These are phyloP conservation scores for Periglandula ipomoeae DNA, from an alignment of 2,329 filamentous ascomycete genomes.

Conservation along the genomic window DNA sequence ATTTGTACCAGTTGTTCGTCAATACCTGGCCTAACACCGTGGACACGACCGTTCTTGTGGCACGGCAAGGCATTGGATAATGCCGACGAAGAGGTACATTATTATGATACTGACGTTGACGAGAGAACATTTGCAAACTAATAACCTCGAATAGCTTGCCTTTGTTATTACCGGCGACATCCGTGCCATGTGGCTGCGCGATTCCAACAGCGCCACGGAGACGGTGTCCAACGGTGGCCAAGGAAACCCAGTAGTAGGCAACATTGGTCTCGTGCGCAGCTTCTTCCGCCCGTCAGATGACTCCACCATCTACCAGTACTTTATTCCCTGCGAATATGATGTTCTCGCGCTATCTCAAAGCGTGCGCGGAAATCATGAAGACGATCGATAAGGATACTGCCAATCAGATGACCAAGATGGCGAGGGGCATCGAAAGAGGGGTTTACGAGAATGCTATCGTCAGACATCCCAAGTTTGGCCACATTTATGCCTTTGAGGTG, in stretches of 20 bases:
- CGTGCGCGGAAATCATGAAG: slow-evolving; percentile 36
- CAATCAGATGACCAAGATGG: slow-evolving; percentile 49
- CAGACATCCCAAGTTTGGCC: slow-evolving; percentile 48
- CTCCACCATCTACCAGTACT: slow-evolving; percentile 73
- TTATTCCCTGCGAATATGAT: slow-evolving; percentile 89
- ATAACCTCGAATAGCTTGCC: slow-evolving; percentile 56
- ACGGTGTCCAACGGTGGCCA: slow-evolving; percentile 68
- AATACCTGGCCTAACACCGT: slow-evolving; percentile 69
- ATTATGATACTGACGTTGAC: neutral
- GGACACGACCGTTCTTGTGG: slow-evolving; percentile 64
- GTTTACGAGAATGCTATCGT: slow-evolving; percentile 63
- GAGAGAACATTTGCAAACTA: no score
- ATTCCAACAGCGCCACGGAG: slow-evolving; percentile 66
- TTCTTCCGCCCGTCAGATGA: slow-evolving; percentile 91
- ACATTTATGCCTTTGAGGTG: slow-evolving; percentile 61
- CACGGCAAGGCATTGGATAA: slow-evolving; percentile 49
- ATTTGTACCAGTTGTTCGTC: slow-evolving; percentile 60
- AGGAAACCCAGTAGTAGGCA: slow-evolving; percentile 68
- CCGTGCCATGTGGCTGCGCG: slow-evolving; percentile 82
- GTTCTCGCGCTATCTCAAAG: slow-evolving; percentile 55
- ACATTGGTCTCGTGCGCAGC: slow-evolving; percentile 77
- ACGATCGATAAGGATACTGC: slow-evolving; percentile 41
- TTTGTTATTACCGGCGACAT: slow-evolving; percentile 85
- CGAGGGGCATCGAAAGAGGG: slow-evolving; percentile 46
- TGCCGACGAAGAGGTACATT: slow-evolving; percentile 45